These are phyloP conservation scores for Psilocybe tampanensis DNA, from an alignment of 768 basidiomycete genomes.

Conservation along the genomic window DNA sequence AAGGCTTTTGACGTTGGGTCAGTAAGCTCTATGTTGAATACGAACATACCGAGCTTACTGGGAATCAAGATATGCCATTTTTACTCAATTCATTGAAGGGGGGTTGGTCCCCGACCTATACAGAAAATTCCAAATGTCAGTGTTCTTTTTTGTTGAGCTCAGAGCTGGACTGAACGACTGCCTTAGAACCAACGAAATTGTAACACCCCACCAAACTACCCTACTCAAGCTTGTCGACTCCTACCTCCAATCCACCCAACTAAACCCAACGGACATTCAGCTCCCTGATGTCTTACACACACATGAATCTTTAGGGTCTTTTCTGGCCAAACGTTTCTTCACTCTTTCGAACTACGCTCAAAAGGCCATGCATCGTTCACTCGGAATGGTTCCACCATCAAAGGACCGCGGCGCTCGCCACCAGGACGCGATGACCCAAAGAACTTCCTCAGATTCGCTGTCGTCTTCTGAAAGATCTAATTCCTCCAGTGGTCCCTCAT, in stretches of 20 bases:
- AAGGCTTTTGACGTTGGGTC: slow-evolving; percentile 81
- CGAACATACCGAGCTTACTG: slow-evolving; percentile 10
- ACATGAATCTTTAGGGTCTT: slow-evolving; percentile 50
- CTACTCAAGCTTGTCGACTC: slow-evolving; percentile 88
- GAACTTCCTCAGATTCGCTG: slow-evolving; percentile 19
- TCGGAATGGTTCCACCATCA: slow-evolving; percentile 32
- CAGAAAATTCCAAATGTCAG: slow-evolving; percentile 61
- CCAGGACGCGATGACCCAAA: background rate
- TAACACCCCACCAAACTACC: slow-evolving; percentile 86
- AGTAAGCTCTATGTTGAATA: slow-evolving; percentile 14
- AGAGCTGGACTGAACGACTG: background rate
- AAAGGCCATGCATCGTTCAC: slow-evolving; percentile 49
- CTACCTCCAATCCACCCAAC: slow-evolving; percentile 63
- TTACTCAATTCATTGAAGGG: slow-evolving; percentile 62
- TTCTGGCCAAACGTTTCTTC: slow-evolving; percentile 66
- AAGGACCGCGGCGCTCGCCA: background rate
- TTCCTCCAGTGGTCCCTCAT: slow-evolving; percentile 13
- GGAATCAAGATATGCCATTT: slow-evolving; percentile 59
- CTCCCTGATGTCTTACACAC: slow-evolving; percentile 34
- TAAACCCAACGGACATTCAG: slow-evolving; percentile 29
- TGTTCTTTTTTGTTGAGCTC: slow-evolving; percentile 1
- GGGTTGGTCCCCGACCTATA: slow-evolving; percentile 65
- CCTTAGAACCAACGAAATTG: slow-evolving; percentile 63
- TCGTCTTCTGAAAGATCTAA: slow-evolving; percentile 12
- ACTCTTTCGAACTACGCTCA: slow-evolving; percentile 61